A percentile compares a stretch with the other conserved stretches of the same genome.
Conservation (phyloP, 805 yeast species). For the Wickerhamomyces strasburgensis region DNA sequence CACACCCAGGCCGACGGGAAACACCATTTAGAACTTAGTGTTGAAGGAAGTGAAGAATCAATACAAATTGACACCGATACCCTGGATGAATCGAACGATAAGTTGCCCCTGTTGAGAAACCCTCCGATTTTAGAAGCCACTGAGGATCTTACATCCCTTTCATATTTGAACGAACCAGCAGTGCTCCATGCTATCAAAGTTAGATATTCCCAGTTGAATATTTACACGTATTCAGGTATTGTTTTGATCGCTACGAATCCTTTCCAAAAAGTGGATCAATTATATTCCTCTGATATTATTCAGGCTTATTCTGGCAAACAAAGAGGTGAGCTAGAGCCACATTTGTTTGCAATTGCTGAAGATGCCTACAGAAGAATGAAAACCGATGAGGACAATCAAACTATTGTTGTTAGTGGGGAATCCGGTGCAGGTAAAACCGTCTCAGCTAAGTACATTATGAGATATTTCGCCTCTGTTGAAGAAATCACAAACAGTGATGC, state of each 20-base stretch:
- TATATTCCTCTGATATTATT: conserved; percentile 87
- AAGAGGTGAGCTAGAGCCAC: conserved; percentile 95
- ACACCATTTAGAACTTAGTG: conserved; percentile 44
- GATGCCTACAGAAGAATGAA: conserved; percentile 96
- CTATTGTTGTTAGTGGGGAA: conserved; percentile 97
- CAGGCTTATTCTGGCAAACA: conserved; percentile 92
- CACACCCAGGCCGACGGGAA: conserved; percentile 38
- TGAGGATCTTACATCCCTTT: conserved; percentile 87
- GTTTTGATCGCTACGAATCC: conserved; percentile 96
- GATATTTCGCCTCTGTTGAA: conserved; percentile 95
- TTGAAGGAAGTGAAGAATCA: conserved; percentile 46
- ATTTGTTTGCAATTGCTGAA: conserved; percentile 94
- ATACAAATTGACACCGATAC: conserved; percentile 42
- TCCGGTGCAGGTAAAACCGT: conserved; percentile 99
- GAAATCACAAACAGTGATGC: conserved; percentile 31
- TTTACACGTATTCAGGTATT: conserved; percentile 94
- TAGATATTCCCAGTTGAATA: conserved; percentile 83
- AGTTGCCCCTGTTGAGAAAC: conserved; percentile 78
- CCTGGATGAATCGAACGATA: conserved; percentile 29
- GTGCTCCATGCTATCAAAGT: conserved; percentile 89
- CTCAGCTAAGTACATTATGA: conserved; percentile 94
- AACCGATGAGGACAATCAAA: conserved; percentile 78
- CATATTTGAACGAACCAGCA: conserved; percentile 94
- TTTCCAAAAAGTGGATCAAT: conserved; percentile 84
- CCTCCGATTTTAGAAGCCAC: conserved; percentile 91